A percentile compares a stretch with the other conserved stretches of the same genome.
Conservation (phyloP, 2,329 filamentous ascomycete species). For the Exophiala lecanii-corni region DNA sequence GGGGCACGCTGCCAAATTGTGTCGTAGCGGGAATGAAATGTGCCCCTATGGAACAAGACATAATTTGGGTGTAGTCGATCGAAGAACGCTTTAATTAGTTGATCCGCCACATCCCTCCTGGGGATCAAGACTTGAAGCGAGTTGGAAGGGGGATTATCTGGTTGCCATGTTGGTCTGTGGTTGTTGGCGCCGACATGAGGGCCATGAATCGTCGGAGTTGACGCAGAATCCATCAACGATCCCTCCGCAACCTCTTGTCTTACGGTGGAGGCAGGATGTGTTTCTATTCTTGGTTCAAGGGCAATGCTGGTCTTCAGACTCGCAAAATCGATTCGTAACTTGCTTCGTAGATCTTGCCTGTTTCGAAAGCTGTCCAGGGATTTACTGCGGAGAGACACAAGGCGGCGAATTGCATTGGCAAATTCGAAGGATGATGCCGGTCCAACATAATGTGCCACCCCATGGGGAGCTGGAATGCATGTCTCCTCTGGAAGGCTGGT, state of each 20-base stretch:
- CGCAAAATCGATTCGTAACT: neutral
- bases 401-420: neutral
- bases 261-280: neutral
- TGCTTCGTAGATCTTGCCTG: neutral
- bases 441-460: neutral
- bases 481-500: neutral
- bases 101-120: neutral
- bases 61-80: slow-evolving; percentile 1
- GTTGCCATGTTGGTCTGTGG: neutral
- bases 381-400: neutral
- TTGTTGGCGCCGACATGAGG: no score
- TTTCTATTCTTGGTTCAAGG: neutral
- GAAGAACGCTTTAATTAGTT: neutral
- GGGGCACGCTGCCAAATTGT: slow-evolving; percentile 1
- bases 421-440: neutral
- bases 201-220: no score
- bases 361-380: neutral
- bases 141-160: neutral
- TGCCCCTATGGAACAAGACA: neutral
- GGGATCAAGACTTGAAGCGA: neutral
- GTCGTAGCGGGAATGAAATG: slow-evolving; percentile 1
- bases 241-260: no score
- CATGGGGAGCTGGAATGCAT: neutral
- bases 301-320: slow-evolving; percentile 3
- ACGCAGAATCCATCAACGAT: no score